phyloP scores from a whole-genome alignment of 257 asterid species.

The Solanum piurae region DNA sequence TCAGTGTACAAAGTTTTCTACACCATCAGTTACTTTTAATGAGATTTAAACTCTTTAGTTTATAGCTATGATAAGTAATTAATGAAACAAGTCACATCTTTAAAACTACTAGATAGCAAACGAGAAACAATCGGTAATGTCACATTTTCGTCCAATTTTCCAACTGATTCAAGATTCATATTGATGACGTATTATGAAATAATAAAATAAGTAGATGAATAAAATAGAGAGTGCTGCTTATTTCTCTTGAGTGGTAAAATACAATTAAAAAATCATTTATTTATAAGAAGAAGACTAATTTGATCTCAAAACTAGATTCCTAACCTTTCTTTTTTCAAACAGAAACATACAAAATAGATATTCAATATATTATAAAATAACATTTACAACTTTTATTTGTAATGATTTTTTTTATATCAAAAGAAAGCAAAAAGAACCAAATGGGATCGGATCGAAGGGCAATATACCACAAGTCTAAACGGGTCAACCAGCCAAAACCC shows the following conservation, averaged over 20 bases:
- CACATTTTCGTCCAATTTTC: background rate
- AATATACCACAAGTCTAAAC: background rate
- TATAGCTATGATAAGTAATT: background rate
- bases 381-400: background rate
- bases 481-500: slow-evolving; percentile 1
- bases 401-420: too few species aligned
- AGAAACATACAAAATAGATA: background rate
- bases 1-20: too few species aligned
- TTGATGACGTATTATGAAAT: background rate
- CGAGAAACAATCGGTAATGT: background rate
- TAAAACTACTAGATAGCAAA: background rate
- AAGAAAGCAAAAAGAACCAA: background rate
- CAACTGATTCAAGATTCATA: fast-evolving
- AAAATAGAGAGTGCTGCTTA: background rate
- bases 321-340: too few species aligned
- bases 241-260: background rate
- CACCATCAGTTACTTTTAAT: too few species aligned
- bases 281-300: background rate
- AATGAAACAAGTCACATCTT: background rate
- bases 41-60: too few species aligned
- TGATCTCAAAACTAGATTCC: background rate
- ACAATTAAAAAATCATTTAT: background rate
- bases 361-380: too few species aligned
- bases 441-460: background rate
- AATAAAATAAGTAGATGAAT: background rate